Conservation (phyloP, 2,329 filamentous ascomycete genomes). For the Sporothrix luriei region DNA sequence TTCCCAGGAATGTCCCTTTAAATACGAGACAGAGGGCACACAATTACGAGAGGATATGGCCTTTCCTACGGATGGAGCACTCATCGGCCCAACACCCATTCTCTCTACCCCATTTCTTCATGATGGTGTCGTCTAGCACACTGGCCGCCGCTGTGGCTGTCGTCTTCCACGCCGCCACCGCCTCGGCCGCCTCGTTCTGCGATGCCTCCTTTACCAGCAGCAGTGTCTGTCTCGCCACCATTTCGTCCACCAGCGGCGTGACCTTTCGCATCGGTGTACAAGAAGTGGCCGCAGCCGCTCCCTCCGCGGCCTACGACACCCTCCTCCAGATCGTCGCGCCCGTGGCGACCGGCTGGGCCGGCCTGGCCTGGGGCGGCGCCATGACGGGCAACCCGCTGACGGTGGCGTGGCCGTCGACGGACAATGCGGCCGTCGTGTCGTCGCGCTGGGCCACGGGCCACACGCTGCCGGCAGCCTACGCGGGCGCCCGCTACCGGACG, state of each 20-base stretch:
- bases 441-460: constrained; percentile 44
- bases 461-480: constrained; percentile 34
- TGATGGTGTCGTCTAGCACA: background rate
- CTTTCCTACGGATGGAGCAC: too few relatives aligned
- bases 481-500: constrained; percentile 36
- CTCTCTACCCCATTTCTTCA: background rate
- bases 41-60: too few relatives aligned
- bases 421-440: constrained; percentile 43
- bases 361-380: constrained; percentile 47
- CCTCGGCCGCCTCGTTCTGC: constrained; percentile 4
- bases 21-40: too few relatives aligned
- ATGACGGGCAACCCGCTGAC: constrained; percentile 47
- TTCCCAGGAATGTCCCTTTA: background rate
- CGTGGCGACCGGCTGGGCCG: constrained; percentile 44
- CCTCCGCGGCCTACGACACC: constrained; percentile 41
- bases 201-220: constrained; percentile 12
- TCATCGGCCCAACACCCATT: background rate
- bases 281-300: constrained; percentile 33
- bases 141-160: background rate
- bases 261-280: constrained; percentile 41
- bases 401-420: constrained; percentile 44
- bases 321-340: constrained; percentile 46
- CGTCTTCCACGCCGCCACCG: background rate
- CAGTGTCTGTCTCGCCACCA: constrained; percentile 35
- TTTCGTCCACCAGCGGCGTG: constrained; percentile 34